phyloP scores from a whole-genome alignment of 2,329 filamentous ascomycete species.

The Lomentospora prolificans region DNA sequence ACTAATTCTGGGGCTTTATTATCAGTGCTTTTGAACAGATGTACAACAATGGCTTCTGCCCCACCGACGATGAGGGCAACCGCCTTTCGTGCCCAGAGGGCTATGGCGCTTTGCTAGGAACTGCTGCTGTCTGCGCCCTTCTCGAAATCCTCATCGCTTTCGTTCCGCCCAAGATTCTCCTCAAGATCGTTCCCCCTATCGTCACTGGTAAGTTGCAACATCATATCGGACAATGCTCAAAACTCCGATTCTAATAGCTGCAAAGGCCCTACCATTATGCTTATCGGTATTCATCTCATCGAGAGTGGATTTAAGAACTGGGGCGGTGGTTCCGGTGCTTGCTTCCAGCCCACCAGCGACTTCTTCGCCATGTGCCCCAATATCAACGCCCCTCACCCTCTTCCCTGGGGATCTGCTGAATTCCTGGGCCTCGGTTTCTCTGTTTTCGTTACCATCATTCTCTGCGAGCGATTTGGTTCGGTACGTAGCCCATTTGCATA shows the following conservation, averaged over 20 bases:
- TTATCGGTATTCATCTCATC: conserved; percentile 67
- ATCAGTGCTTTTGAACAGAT: conserved; percentile 56
- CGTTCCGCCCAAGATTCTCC: conserved; percentile 56
- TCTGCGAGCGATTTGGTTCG: conserved; percentile 71
- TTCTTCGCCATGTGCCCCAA: conserved; percentile 57
- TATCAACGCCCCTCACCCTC: conserved; percentile 57
- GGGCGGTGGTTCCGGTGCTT: conserved; percentile 62
- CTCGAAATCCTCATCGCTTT: conserved; percentile 69
- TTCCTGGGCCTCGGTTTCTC: conserved; percentile 71
- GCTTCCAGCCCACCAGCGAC: conserved; percentile 36
- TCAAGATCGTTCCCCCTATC: conserved; percentile 69
- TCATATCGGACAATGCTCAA: not conserved
- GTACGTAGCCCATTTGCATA: conserved; percentile 5
- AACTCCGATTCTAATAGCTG: conserved; percentile 18
- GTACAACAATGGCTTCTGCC: conserved; percentile 64
- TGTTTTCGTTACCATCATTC: conserved; percentile 68
- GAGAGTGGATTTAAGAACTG: conserved; percentile 64
- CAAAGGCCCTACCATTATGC: conserved; percentile 50
- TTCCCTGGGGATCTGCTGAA: conserved; percentile 71
- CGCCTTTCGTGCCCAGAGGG: conserved; percentile 64
- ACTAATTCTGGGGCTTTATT: not conserved
- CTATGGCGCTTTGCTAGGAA: conserved; percentile 65
- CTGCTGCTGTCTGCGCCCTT: conserved; percentile 52
- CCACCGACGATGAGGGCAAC: conserved; percentile 49
- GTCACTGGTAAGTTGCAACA: conserved; percentile 37